Conservation (phyloP, 1,139 yeast species). For the Ogataea hybrid region DNA sequence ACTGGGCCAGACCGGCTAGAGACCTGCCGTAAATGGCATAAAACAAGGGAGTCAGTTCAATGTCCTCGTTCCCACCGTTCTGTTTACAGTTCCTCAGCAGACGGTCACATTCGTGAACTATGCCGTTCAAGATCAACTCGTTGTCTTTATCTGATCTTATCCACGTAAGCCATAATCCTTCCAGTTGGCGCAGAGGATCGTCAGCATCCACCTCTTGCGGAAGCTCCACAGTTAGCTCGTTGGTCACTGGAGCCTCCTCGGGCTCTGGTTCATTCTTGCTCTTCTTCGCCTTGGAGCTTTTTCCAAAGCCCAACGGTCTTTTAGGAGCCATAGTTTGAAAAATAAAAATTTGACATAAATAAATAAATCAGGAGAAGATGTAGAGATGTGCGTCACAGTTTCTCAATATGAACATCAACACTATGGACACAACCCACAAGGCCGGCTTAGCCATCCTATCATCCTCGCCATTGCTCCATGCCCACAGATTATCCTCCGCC, state of each 20-base stretch:
- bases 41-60: constrained; percentile 54
- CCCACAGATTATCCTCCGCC: neutral
- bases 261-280: constrained; percentile 23
- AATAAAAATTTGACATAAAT: constrained; percentile 5
- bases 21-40: constrained; percentile 75
- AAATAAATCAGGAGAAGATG: neutral
- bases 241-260: constrained; percentile 10
- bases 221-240: constrained; percentile 65
- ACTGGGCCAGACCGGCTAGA: constrained; percentile 63
- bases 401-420: no score
- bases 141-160: constrained; percentile 52
- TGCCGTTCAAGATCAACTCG: constrained; percentile 72
- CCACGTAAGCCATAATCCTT: constrained; percentile 68
- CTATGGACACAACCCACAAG: no score
- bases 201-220: constrained; percentile 70
- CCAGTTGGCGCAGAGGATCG: constrained; percentile 73
- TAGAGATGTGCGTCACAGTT: neutral
- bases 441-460: no score
- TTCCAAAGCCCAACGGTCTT: constrained; percentile 82
- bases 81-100: constrained; percentile 52
- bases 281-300: constrained; percentile 55
- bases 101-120: constrained; percentile 89
- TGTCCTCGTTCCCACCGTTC: constrained; percentile 31
- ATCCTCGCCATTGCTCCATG: neutral
- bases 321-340: constrained; percentile 51